These are phyloP conservation scores for Polyporus tsugae DNA, from an alignment of 1,284 basidiomycete species.

Conservation along the genomic window DNA sequence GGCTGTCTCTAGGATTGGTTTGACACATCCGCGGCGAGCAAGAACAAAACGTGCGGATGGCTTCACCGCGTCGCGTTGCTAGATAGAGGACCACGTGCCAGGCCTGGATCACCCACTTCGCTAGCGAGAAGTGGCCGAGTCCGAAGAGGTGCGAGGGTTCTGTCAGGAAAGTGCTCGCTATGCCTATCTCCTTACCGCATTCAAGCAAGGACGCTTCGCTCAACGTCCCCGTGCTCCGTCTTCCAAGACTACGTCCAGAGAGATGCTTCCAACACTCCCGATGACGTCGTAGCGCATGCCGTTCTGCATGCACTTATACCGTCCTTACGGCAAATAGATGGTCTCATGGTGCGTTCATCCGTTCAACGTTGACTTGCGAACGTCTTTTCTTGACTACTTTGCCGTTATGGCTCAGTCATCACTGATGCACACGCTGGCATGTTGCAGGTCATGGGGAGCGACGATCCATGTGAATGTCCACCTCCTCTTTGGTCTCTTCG, in stretches of 20 bases:
- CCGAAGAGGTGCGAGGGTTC: not conserved
- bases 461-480: no score
- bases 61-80: not conserved
- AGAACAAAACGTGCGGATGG: not conserved
- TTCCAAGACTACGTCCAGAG: not conserved
- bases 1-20: no score
- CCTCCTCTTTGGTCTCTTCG: no score
- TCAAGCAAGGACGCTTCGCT: not conserved
- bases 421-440: no score
- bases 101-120: not conserved
- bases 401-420: no score
- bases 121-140: not conserved
- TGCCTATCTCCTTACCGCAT: not conserved
- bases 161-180: not conserved
- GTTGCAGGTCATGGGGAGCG: no score
- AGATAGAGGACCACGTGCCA: not conserved
- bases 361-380: not conserved
- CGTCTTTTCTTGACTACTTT: no score
- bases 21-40: not conserved
- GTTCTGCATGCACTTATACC: not conserved
- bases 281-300: not conserved
- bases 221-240: not conserved
- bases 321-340: not conserved
- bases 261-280: not conserved
- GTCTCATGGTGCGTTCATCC: not conserved